phyloP scores from a whole-genome alignment of 306 rosid species.

The Geum urbanum region DNA sequence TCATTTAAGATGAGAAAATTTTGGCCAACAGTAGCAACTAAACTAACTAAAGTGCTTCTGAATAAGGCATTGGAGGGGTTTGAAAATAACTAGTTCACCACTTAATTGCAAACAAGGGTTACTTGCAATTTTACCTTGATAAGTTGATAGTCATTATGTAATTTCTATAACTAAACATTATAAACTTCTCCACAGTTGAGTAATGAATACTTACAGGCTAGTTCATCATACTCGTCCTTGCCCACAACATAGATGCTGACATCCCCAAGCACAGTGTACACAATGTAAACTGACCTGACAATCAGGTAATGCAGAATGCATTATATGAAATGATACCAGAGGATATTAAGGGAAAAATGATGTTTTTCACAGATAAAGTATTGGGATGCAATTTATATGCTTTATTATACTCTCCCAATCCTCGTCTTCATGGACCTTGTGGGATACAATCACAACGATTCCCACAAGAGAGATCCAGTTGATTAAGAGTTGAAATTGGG shows the following conservation, averaged over 20 bases:
- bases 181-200: not conserved
- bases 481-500: not conserved
- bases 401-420: not conserved
- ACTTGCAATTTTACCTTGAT: not conserved
- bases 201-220: conserved; percentile 63
- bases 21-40: not conserved
- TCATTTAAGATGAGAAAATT: not conserved
- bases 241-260: conserved; percentile 85
- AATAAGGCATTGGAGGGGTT: not conserved
- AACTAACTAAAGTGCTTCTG: not conserved
- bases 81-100: not conserved
- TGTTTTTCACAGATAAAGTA: not conserved
- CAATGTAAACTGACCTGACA: conserved; percentile 90
- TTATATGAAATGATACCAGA: not conserved
- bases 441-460: not conserved
- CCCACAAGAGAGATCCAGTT: not conserved
- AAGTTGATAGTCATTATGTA: not conserved
- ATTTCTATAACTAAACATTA: not conserved
- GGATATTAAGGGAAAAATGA: not conserved
- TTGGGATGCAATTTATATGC: not conserved
- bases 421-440: not conserved
- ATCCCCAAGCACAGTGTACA: conserved; percentile 89
- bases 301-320: not conserved
- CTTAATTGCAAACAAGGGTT: conserved; percentile 1
- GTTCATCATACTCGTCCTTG: conserved; percentile 87